phyloP scores from a whole-genome alignment of 2,329 filamentous ascomycete genomes.

The Blumeria hordei region DNA sequence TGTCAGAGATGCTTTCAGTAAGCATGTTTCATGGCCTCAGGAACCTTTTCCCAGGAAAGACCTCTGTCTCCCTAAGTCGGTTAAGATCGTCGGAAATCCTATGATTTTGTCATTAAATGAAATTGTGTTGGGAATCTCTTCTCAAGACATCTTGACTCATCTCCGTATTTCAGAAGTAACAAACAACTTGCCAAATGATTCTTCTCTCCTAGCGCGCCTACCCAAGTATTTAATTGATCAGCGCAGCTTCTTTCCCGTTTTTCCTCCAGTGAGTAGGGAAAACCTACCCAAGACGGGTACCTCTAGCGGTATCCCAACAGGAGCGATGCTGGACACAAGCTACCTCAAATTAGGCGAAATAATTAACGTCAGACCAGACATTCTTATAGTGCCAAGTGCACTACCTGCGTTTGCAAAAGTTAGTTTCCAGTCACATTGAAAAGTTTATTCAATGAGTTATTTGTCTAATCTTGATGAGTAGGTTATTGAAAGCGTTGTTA shows the following conservation, averaged over 20 bases:
- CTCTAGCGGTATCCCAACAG: constrained; percentile 35
- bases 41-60: constrained; percentile 46
- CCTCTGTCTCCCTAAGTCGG: constrained; percentile 53
- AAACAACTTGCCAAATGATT: constrained; percentile 27
- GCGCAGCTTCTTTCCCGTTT: constrained; percentile 73
- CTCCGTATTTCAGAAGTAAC: constrained; percentile 49
- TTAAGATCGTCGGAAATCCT: constrained; percentile 64
- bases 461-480: constrained; percentile 16
- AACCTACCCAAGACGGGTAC: constrained; percentile 40
- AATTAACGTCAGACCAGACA: constrained; percentile 62
- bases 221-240: constrained; percentile 67
- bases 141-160: constrained; percentile 66
- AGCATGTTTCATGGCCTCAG: constrained; percentile 72
- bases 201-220: constrained; percentile 28
- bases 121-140: constrained; percentile 54
- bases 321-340: constrained; percentile 57
- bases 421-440: constrained; percentile 12
- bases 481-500: constrained; percentile 75
- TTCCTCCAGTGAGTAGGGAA: constrained; percentile 50
- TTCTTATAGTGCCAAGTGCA: constrained; percentile 61
- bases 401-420: constrained; percentile 78
- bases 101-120: constrained; percentile 81
- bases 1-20: constrained; percentile 56
- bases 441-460: background rate
- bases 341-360: constrained; percentile 83